Evolutionary conservation across 2,329 filamentous ascomycete genomes (phyloP), one percentile per base, ranked within the genome.

Genomic region (Onygenales sp.): DNA sequence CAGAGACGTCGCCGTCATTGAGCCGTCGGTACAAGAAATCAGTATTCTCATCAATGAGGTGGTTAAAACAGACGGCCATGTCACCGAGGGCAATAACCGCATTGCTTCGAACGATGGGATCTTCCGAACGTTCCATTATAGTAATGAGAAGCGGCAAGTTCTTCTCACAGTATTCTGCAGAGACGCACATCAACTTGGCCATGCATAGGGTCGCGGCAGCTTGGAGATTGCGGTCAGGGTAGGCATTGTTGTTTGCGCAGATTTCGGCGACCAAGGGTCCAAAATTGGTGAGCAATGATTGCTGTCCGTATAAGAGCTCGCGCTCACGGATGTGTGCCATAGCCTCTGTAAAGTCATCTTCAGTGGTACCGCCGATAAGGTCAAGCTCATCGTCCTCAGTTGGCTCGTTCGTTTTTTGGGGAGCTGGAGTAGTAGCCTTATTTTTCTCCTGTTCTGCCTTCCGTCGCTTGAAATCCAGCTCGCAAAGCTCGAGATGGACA

Each of bases 41-140:
- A 0, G 93, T 98, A 70, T 98, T 97, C 72, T 98, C 94, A 65
- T 98, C 94, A 61, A 98, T 96, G 49, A 98, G 81, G 65, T 98
- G 93, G 66, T 98, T 98, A 79, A 98, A 98, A 79, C 91, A 96
- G 21, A 98, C 93, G 0, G 94, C 94, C 93, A 98, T 98, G 67
- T 98, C 93, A 40, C 93, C 93, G 0, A 98, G 82, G 0, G 93
- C 92, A 61, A 98, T 95, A 14, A 98, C 94, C 8, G 94, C 88
- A 66, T 98, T 98, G 62, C 88, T 95, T 50, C 93, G 85, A 40
- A 95, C 92, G 14, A 91, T 95, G 1, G 94, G 87, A 63, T 96
- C 89, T 34, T 88, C 82, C 2, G 90, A 96, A 33, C 90, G 85
- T 73, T 98, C 93, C 77, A 98, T 91, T 63, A 98, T 97, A 13